Evolutionary conservation across 805 yeast species (phyloP).

Genomic region (Lachancea dasiensis): DNA sequence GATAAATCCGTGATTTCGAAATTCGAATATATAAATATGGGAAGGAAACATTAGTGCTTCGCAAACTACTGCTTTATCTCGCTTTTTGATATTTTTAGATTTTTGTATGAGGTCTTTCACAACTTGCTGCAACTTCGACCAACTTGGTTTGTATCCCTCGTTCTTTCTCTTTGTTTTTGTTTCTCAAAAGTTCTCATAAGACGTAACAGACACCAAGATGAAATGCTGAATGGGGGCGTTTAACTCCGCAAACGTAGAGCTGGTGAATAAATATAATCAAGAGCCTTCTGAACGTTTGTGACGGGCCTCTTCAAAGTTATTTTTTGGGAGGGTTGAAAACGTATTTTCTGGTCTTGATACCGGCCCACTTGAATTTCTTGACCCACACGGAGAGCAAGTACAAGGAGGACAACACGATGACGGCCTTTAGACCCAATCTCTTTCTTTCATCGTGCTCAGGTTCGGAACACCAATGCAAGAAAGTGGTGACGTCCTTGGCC

Average conservation of each 20-base stretch:
- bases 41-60: neutral
- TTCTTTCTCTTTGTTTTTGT: slow-evolving; percentile 6
- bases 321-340: slow-evolving; percentile 89
- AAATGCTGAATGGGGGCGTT: slow-evolving; percentile 1
- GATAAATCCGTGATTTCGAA: slow-evolving; percentile 1
- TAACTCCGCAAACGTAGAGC: neutral
- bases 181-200: slow-evolving; percentile 5
- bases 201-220: slow-evolving; percentile 5
- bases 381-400: slow-evolving; percentile 83
- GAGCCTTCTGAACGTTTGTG: neutral
- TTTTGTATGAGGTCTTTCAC: neutral
- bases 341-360: slow-evolving; percentile 90
- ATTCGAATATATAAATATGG: slow-evolving; percentile 3
- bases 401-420: slow-evolving; percentile 70
- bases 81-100: neutral
- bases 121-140: neutral
- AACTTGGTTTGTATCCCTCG: slow-evolving; percentile 2
- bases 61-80: neutral
- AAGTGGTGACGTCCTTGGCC: slow-evolving; percentile 96
- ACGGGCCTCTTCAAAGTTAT: slow-evolving; percentile 22
- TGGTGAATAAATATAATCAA: neutral
- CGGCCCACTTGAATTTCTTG: slow-evolving; percentile 97
- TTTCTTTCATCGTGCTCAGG: slow-evolving; percentile 99
- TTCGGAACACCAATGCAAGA: slow-evolving; percentile 97
- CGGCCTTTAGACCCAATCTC: slow-evolving; percentile 90